Conservation (phyloP, 2,329 filamentous ascomycete species). For the Exophiala alcalophila region DNA sequence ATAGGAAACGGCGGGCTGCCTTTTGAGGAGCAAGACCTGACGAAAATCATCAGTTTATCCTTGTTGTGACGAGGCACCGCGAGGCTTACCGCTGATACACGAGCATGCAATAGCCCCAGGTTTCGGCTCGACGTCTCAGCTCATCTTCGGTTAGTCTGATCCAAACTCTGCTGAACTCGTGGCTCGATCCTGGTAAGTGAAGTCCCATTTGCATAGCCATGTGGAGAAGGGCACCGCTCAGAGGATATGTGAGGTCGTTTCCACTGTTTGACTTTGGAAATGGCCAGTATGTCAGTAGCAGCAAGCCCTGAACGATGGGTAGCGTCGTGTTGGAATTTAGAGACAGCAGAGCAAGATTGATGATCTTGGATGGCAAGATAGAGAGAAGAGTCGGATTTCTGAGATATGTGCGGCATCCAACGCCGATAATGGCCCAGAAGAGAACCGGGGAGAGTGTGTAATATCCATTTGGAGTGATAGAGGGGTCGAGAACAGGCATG, state of each 20-base stretch:
- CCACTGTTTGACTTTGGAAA: constrained; percentile 37
- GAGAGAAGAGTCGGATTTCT: constrained; percentile 41
- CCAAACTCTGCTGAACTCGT: constrained; percentile 41
- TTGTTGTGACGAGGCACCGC: not conserved
- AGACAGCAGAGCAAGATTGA: constrained; percentile 37
- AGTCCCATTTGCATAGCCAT: constrained; percentile 44
- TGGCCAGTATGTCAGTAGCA: constrained; percentile 42
- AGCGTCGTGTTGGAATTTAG: constrained; percentile 36
- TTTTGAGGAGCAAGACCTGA: constrained; percentile 39
- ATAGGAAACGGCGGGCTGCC: constrained; percentile 39
- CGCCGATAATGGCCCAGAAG: constrained; percentile 68
- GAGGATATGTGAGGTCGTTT: constrained; percentile 37
- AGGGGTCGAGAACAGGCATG: constrained; percentile 40
- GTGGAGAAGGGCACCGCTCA: constrained; percentile 41
- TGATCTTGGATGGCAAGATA: constrained; percentile 36
- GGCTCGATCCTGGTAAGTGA: constrained; percentile 43
- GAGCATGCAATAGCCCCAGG: constrained; percentile 43
- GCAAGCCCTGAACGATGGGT: constrained; percentile 38
- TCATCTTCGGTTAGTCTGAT: constrained; percentile 36
- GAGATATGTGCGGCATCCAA: constrained; percentile 38
- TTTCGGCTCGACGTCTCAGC: constrained; percentile 38
- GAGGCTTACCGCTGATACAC: constrained; percentile 39
- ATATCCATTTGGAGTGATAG: constrained; percentile 68
- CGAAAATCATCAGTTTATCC: constrained; percentile 7
- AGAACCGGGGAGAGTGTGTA: constrained; percentile 74